Evolutionary conservation across 306 rosid species (phyloP).

Genomic region (Cyclanthera cordifolia): DNA sequence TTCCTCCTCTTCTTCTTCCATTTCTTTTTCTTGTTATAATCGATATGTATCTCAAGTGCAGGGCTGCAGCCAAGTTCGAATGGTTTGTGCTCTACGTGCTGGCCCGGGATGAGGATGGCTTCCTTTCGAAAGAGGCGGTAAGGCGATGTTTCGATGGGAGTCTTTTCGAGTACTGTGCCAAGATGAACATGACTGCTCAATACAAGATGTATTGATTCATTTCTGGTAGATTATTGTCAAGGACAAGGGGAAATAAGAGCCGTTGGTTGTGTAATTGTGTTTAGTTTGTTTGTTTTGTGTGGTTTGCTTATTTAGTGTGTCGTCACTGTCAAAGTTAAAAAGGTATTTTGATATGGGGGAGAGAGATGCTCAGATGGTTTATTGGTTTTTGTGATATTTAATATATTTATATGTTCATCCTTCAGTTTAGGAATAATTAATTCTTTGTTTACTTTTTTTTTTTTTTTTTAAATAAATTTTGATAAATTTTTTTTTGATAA

Average conservation of each 20-base stretch:
- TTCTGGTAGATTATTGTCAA: neutral
- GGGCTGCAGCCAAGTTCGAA: conserved; percentile 53
- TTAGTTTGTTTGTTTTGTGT: neutral
- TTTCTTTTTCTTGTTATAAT: no score
- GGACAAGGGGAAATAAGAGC: neutral
- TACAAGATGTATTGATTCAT: conserved; percentile 20
- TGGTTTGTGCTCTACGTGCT: conserved; percentile 54
- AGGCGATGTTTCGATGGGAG: conserved; percentile 69
- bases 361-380: no score
- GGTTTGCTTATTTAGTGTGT: neutral
- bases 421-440: no score
- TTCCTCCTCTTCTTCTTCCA: neutral
- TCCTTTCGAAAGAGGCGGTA: conserved; percentile 65
- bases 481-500: no score
- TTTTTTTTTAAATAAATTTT: no score
- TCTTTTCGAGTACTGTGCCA: conserved; percentile 70
- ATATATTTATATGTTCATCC: no score
- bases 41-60: neutral
- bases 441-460: no score
- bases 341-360: no score
- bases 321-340: neutral
- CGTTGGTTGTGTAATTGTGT: neutral
- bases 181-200: conserved; percentile 22
- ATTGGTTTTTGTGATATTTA: no score
- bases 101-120: conserved; percentile 70